Percentiles rank a stretch among this genome's conserved stretches.
Evolutionary conservation across 192 early-diverging fungal genomes (phyloP).

Genomic region (Anaeromyces robustus): DNA sequence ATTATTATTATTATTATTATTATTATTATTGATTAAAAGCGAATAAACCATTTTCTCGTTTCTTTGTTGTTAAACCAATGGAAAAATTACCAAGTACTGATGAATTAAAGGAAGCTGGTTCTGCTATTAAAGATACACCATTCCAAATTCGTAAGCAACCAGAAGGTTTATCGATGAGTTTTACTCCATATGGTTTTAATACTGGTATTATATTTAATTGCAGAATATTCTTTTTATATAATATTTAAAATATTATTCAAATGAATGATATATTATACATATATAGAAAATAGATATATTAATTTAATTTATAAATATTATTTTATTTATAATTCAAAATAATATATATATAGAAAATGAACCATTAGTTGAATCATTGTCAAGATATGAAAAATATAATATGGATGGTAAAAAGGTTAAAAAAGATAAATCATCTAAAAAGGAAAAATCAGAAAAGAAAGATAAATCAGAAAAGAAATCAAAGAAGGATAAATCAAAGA

Average conservation of each 20-base stretch:
- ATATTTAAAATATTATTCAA: no score
- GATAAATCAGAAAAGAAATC: background rate
- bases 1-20: no score
- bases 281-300: background rate
- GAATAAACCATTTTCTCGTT: background rate
- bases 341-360: background rate
- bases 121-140: background rate
- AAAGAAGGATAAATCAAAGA: background rate
- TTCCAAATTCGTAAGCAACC: background rate
- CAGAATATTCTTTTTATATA: no score
- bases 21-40: background rate
- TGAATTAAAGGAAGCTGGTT: background rate
- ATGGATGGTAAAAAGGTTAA: background rate
- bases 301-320: background rate
- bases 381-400: background rate
- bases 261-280: no score
- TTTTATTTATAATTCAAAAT: background rate
- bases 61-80: background rate
- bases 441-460: background rate
- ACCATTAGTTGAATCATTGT: background rate
- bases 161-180: background rate
- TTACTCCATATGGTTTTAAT: background rate
- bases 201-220: background rate
- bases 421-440: background rate
- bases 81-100: background rate